phyloP scores from a whole-genome alignment of 345 rosid species.

The Brassica nigra region DNA sequence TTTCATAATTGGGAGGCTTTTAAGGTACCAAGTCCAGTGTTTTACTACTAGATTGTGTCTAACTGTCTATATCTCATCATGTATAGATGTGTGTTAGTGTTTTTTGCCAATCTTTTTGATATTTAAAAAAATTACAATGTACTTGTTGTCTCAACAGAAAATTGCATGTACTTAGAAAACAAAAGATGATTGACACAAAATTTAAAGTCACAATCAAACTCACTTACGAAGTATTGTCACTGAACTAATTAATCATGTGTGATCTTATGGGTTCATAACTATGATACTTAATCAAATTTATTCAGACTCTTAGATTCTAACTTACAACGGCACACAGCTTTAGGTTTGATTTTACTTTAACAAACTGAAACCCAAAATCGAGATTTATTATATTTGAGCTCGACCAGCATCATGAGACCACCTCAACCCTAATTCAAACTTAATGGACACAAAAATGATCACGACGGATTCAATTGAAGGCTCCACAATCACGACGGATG shows the following conservation, averaged over 20 bases:
- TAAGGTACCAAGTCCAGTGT: too few species aligned
- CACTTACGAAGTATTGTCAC: not conserved
- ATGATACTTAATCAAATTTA: not conserved
- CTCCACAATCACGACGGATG: slow-evolving; percentile 64
- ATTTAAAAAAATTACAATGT: not conserved
- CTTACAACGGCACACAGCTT: not conserved
- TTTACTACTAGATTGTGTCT: too few species aligned
- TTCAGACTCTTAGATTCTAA: not conserved
- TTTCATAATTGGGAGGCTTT: too few species aligned
- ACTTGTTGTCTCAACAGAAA: not conserved
- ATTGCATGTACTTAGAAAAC: not conserved
- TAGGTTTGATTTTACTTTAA: not conserved
- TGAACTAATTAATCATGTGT: not conserved
- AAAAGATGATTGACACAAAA: not conserved
- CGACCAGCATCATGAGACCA: not conserved
- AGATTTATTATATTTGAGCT: slow-evolving; percentile 23
- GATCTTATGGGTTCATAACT: not conserved
- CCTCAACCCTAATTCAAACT: slow-evolving; percentile 4
- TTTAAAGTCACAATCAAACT: not conserved
- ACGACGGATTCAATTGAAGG: slow-evolving; percentile 41
- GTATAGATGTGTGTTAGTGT: not conserved
- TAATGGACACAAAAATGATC: not conserved
- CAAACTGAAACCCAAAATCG: slow-evolving; percentile 3
- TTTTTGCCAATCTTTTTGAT: not conserved
- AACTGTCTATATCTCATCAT: too few species aligned